Conservation (phyloP, 139 green algal species). For the Coelastrella sp. region DNA sequence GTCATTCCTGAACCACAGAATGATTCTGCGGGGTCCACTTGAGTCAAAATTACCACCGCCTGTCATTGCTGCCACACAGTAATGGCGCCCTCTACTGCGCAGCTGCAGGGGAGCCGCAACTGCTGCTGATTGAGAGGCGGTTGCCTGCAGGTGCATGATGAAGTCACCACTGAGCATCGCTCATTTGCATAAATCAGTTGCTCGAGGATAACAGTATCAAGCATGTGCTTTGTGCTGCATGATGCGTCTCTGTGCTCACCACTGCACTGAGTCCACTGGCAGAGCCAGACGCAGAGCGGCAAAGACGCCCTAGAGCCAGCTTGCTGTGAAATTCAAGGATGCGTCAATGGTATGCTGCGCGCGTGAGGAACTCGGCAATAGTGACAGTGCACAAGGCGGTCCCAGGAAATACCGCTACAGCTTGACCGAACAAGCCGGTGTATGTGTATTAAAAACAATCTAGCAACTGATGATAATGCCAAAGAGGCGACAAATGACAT, state of each 20-base stretch:
- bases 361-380: too few species aligned
- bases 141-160: not conserved
- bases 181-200: too few species aligned
- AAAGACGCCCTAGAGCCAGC: not conserved
- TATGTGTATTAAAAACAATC: too few species aligned
- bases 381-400: too few species aligned
- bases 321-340: not conserved
- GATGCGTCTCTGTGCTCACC: not conserved
- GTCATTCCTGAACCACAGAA: slow-evolving; percentile 95
- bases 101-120: slow-evolving; percentile 19
- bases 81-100: not conserved
- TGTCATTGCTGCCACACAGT: slow-evolving; percentile 34
- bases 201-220: not conserved
- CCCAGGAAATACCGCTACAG: too few species aligned
- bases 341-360: not conserved
- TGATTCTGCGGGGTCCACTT: slow-evolving; percentile 45
- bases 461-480: too few species aligned
- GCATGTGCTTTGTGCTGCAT: not conserved
- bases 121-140: not conserved
- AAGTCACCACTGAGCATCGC: too few species aligned
- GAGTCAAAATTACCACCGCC: not conserved
- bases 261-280: not conserved
- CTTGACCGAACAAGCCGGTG: too few species aligned
- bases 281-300: not conserved
- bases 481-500: too few species aligned